phyloP scores from a whole-genome alignment of 257 asterid species.

The Echites panduratus region DNA sequence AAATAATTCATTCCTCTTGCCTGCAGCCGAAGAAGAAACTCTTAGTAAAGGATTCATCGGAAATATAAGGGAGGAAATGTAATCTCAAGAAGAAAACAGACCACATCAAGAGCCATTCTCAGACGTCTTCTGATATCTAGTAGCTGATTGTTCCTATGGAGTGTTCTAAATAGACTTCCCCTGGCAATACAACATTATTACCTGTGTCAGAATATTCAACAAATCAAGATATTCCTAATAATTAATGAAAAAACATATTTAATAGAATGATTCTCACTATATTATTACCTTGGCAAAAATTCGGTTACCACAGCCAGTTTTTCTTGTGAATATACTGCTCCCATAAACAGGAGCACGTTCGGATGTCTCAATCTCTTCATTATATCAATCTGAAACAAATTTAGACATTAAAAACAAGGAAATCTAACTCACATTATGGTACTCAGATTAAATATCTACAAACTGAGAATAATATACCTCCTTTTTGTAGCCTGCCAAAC shows the following conservation, averaged over 20 bases:
- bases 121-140: constrained; percentile 58
- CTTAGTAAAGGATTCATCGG: not conserved
- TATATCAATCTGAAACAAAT: constrained; percentile 44
- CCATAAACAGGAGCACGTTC: constrained; percentile 72
- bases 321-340: constrained; percentile 55
- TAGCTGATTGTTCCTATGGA: constrained; percentile 52
- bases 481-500: constrained; percentile 45
- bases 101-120: constrained; percentile 77
- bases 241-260: not conserved
- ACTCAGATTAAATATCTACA: not conserved
- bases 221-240: not conserved
- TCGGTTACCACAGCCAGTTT: constrained; percentile 71
- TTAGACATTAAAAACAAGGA: not conserved
- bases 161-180: constrained; percentile 67
- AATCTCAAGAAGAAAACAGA: constrained; percentile 21
- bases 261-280: not conserved
- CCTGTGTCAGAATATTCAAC: constrained; percentile 1
- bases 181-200: constrained; percentile 30
- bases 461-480: constrained; percentile 39
- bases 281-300: constrained; percentile 53
- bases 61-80: not conserved
- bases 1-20: constrained; percentile 80
- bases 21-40: constrained; percentile 31
- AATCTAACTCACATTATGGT: not conserved
- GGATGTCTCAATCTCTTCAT: constrained; percentile 80